phyloP scores from a whole-genome alignment of 441 rosid genomes.

The Gossypium aridum region DNA sequence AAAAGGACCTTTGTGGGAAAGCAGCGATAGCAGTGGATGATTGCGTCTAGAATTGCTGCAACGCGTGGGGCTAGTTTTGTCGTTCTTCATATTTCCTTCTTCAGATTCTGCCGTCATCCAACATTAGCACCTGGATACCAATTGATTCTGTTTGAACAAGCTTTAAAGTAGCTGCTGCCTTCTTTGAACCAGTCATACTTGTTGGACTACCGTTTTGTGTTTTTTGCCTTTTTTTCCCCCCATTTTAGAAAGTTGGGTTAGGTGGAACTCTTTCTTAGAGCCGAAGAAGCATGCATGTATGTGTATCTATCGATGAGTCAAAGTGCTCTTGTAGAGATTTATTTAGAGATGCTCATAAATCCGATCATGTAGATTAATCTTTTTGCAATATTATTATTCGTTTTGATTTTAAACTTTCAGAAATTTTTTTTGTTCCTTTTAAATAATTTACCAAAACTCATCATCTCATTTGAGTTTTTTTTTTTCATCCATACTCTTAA shows the following conservation, averaged over 20 bases:
- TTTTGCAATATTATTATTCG: no score
- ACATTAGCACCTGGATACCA: neutral
- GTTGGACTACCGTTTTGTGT: neutral
- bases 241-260: neutral
- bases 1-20: conserved; percentile 11
- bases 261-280: no score
- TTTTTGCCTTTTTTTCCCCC: neutral
- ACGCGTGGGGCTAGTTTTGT: conserved; percentile 3
- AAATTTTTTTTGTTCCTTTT: no score
- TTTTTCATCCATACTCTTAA: no score
- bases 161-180: neutral
- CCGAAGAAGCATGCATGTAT: no score
- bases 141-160: conserved; percentile 1
- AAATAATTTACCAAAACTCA: no score
- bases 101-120: neutral
- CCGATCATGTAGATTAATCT: no score
- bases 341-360: no score
- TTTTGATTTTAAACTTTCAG: no score
- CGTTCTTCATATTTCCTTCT: neutral
- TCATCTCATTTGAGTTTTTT: no score
- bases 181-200: conserved; percentile 11
- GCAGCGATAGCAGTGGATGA: conserved; percentile 3
- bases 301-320: no score
- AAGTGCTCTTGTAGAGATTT: no score
- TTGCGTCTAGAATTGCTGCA: conserved; percentile 11